Evolutionary conservation across 768 basidiomycete species (phyloP).

Genomic region (Ramaria sp.): DNA sequence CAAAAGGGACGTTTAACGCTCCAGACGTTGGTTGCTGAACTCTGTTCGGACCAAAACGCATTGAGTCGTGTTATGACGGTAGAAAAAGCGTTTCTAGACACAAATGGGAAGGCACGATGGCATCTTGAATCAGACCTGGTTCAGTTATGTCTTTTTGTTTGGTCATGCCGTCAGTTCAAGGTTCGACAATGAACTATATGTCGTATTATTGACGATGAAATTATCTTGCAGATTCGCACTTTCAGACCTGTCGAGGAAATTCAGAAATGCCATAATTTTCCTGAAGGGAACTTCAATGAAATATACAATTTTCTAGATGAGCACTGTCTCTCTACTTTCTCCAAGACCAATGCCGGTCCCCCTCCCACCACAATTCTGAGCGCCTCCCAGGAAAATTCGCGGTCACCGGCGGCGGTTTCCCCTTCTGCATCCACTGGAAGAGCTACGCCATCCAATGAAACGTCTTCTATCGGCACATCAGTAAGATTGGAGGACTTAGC

Average conservation of each 20-base stretch:
- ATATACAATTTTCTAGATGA: not conserved
- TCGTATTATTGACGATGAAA: not conserved
- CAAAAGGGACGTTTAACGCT: not conserved
- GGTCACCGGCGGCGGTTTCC: not conserved
- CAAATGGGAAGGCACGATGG: not conserved
- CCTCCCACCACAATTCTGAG: not conserved
- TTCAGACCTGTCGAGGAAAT: constrained; percentile 1
- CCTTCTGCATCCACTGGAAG: not conserved
- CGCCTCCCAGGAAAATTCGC: not conserved
- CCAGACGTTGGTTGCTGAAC: not conserved
- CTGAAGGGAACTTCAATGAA: not conserved
- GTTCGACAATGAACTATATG: not conserved
- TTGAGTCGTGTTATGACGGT: not conserved
- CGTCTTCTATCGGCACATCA: not conserved
- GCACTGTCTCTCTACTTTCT: not conserved
- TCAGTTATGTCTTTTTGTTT: constrained; percentile 3
- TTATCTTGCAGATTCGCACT: constrained; percentile 1
- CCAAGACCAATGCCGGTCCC: not conserved
- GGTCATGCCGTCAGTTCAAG: constrained; percentile 5
- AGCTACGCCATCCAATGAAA: not conserved
- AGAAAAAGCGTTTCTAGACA: not conserved
- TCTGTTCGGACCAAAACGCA: not conserved
- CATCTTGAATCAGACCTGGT: constrained; percentile 2
- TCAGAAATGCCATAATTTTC: not conserved
- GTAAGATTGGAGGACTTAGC: not conserved